Percentiles rank a stretch among this genome's conserved stretches.
Evolutionary conservation across 2,329 filamentous ascomycete species (phyloP).

Genomic region (Rutstroemia sp.): DNA sequence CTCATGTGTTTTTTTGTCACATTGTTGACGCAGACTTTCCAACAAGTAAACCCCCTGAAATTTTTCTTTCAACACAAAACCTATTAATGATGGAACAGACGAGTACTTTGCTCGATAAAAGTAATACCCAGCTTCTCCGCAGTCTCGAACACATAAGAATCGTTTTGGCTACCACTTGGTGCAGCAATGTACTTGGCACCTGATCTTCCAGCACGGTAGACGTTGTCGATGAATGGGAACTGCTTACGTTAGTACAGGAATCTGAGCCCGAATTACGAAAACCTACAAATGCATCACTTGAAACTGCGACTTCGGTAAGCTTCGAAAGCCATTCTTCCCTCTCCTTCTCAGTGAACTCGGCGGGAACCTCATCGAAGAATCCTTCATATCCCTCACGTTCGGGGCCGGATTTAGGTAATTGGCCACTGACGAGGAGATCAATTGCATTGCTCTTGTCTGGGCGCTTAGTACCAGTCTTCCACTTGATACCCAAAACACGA

Average conservation of each 20-base stretch:
- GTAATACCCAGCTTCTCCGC: slow-evolving; percentile 88
- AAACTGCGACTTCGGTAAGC: slow-evolving; percentile 75
- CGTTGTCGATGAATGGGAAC: slow-evolving; percentile 99
- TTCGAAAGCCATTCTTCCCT: slow-evolving; percentile 78
- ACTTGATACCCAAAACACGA: slow-evolving; percentile 79
- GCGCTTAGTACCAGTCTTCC: slow-evolving; percentile 96
- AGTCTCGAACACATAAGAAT: slow-evolving; percentile 73
- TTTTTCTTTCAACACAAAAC: neutral
- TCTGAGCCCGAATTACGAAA: neutral
- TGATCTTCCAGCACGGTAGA: slow-evolving; percentile 82
- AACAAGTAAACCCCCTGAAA: slow-evolving; percentile 11
- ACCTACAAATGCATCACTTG: slow-evolving; percentile 91
- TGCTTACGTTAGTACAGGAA: slow-evolving; percentile 29
- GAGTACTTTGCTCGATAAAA: slow-evolving; percentile 90
- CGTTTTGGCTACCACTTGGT: slow-evolving; percentile 84
- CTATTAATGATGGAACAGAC: slow-evolving; percentile 86
- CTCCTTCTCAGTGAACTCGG: slow-evolving; percentile 76
- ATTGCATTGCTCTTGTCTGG: slow-evolving; percentile 98
- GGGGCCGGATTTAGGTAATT: slow-evolving; percentile 74
- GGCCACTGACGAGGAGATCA: slow-evolving; percentile 85
- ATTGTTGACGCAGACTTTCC: slow-evolving; percentile 1
- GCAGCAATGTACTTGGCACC: slow-evolving; percentile 95
- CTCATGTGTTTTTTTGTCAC: slow-evolving; percentile 3
- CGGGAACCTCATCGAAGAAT: slow-evolving; percentile 83
- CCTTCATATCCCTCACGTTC: slow-evolving; percentile 84